A percentile compares a stretch with the other conserved stretches of the same genome.
Conservation (phyloP, 495 filamentous ascomycete genomes). For the Lasiosphaeria ovina region DNA sequence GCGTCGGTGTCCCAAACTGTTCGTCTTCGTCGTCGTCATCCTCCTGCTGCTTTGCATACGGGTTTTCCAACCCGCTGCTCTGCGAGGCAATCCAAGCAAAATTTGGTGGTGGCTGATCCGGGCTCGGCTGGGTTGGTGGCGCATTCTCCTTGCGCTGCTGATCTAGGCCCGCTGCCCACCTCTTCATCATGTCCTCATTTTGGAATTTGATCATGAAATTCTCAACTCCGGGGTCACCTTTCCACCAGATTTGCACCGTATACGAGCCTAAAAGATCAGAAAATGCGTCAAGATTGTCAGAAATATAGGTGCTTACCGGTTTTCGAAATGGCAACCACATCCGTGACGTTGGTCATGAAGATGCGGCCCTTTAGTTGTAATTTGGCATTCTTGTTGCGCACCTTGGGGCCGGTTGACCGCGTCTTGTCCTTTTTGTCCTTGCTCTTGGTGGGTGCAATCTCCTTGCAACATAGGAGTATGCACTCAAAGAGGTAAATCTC, state of each 20-base stretch:
- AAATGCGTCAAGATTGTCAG: background rate
- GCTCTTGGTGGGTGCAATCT: constrained; percentile 81
- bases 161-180: constrained; percentile 71
- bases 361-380: constrained; percentile 94
- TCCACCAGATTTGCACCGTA: constrained; percentile 97
- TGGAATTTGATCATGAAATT: constrained; percentile 91
- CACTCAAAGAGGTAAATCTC: constrained; percentile 96
- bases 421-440: constrained; percentile 66
- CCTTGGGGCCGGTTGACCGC: constrained; percentile 49
- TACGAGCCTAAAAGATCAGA: constrained; percentile 67
- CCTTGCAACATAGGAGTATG: constrained; percentile 97
- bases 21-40: constrained; percentile 65
- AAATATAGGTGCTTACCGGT: constrained; percentile 59
- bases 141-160: constrained; percentile 56
- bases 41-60: constrained; percentile 76
- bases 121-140: constrained; percentile 29
- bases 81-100: constrained; percentile 78
- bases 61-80: constrained; percentile 63
- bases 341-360: constrained; percentile 99
- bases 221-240: constrained; percentile 92
- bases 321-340: constrained; percentile 78
- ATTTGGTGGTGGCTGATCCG: constrained; percentile 48
- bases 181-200: constrained; percentile 88
- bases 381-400: constrained; percentile 71
- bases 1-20: background rate